Base-by-base conservation (phyloP, 306 rosid species). In the Potentilla sterilis region DNA sequence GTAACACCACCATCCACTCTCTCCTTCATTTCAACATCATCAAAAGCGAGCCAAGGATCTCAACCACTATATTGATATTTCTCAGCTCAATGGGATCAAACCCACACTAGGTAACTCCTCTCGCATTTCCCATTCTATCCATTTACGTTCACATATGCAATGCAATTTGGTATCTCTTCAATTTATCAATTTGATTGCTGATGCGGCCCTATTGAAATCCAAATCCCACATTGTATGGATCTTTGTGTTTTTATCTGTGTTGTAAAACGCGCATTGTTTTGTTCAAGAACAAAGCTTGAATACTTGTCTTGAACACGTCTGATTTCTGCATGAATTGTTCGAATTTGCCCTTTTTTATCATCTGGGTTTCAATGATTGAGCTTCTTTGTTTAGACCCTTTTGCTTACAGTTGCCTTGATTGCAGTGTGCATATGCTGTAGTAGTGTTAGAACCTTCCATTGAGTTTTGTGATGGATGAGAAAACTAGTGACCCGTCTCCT, bases 391-490 rank as follows among this genome's bases (percentile, higher is more conserved):
- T 43, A 19, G 70, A 47, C 62, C 47, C 47, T 68, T 66, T 72
- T 67, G 54, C 74, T 7, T 18, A 12, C 22, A 52, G 67, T 74
- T 15, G 61, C 15, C 2, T 75, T 32, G 67, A 35, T 69, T 44
- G 46, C 51, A 32, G 51, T 78, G 9, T 14, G 9, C 48, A 28
- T 34, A 21, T 69, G 75, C 69, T 44, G 43, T 38, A 43, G 21
- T 63, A 44, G 77, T 70, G 64, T 64, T 32, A 43, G 37, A 75
- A 57, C 40, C 24, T 37, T 70, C 34, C 43, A 65, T 61, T 43
- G 75, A 24, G 38, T 81, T 42, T 46, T 74, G 35, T 44, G 72
- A 87, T 87, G 90, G 85, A 84, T 51, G 44, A n/a, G 34, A 74
- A 61, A 65, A 32, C 89, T 67, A 58, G 74, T 74, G 79, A 80